Base-by-base conservation (phyloP, 192 early-diverging fungal species). In the Entomortierella lignicola region DNA sequence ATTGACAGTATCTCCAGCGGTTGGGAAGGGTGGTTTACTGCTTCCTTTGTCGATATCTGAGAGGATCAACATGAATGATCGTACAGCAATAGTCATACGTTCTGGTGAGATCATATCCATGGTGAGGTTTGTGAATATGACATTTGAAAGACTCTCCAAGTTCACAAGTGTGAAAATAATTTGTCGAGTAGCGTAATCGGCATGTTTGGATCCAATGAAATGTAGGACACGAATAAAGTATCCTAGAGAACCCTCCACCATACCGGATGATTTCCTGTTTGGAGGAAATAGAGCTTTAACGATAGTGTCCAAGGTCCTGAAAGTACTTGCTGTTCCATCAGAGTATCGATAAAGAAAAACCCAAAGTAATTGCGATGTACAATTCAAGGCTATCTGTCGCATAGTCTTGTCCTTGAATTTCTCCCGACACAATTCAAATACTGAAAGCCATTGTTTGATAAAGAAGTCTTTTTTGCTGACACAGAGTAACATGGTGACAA, bases 381-480 rank as follows among this genome's bases (percentile, higher is more conserved):
- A 96, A 10, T 89, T 89, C 60, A 99, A 73, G 0, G 95, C 91
- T 20, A 95, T 88, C 21, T 86, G 83, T 2, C 93, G 87, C 55
- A 90, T 86, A 52, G 83, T 69, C 82, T 93, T 94, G 65, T 95
- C 93, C 83, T 73, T 92, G 41, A 93, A 89, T 43, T 89, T 88
- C 68, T 89, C 86, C 37, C 90, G 87, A 72, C 91, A 91, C 34
- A 71, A 81, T 41, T 94, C 92, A 8, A 94, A 83, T 66, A 93
- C 81, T 8, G 87, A 75, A 23, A 84, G 70, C 90, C 93, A 95
- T 52, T 95, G 88, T 61, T 91, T 88, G 52, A 92, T 80, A 66
- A 98, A 99, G 70, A 94, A 94, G 18, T 97, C 96, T 50, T 90
- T 92, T 57, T 91, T 85, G 60, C 94, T 96, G 23, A 97, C 94